Base-by-base conservation (phyloP, 1,139 yeast genomes). In the Debaryomyces fabryi region DNA sequence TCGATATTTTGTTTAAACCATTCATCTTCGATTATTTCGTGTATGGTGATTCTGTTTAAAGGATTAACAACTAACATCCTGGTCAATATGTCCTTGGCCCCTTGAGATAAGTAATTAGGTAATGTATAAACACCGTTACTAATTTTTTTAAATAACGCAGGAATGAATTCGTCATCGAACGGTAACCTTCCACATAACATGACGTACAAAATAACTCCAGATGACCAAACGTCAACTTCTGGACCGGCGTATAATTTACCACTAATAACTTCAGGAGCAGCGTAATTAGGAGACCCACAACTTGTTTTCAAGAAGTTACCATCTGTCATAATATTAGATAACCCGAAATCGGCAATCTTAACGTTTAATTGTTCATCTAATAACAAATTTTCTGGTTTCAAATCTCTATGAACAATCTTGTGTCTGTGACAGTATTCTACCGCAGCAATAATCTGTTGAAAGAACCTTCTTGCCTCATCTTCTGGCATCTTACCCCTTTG, bases 141-240 rank as follows among this genome's bases (percentile, higher is more conserved):
- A 62, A 93, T 95, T 65, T 93, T 92, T 67, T 92, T 92, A 76
- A 95, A 93, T 55, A 93, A 76, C 1, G 96, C 96, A 4, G 99
- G 99, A 50, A 93, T 93, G 64, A 92, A 89, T 61, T 93, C 99
- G 66, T 93, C 99, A 68, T 93, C 99, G 68, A 95, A 95, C 10
- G 99, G 99, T 57, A 95, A 79, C 62, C 98, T 79, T 34, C 99
- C 98, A 71, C 98, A 93, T 48, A 93, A 78, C 97, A 93, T 91
- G 43, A 95, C 99, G 60, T 92, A 93, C 52, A 93, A 76, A 48
- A 95, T 93, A 44, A 95, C 98, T 58, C 99, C 99, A 59, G 96
- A 88, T 0, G 96, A 88, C 99, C 99, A 95, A 46, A 95, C 98
- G 67, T 95, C 99, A 44, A 93, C 99, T 69, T 93, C 99, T 2